Evolutionary conservation across 768 basidiomycete genomes (phyloP), one percentile per base, ranked within the genome.

Genomic region (Macrocybe gigantea): DNA sequence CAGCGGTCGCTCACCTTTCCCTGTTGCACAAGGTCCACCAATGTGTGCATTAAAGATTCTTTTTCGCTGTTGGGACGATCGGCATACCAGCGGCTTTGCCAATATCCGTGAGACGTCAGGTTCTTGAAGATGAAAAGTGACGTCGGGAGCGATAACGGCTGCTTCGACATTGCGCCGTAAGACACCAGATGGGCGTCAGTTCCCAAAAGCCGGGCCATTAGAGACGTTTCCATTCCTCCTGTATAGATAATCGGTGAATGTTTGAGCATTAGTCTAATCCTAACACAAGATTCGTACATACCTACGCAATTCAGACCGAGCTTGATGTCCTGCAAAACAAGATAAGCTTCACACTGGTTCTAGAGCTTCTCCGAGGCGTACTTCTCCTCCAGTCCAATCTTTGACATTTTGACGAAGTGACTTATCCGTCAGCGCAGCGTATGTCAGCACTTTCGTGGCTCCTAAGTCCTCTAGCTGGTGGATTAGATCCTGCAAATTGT

Each of bases 161-260:
- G 74, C 60, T 86, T 91, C 1, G 91, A 86, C 91, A 94, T 93
- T 5, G 87, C 90, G 30, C 92, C 92, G 47, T 93, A 94, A 0
- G 92, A 89, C 6, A 93, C 83, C 9, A 93, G 73, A 53, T 87
- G 85, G 2, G 84, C 80, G 53, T 85, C 68, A 38, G 71, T 65
- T 22, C 83, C 84, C 0, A 94, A 69, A 6, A 86, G 66, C 43
- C 80, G 74, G 1, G 78, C 72, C 88, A 93, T 89, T 6, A 70
- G 55, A 0, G 78, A 79, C 0, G 88, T 89, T 38, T 81, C 72
- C 43, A 74, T 73, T 0, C 92, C 90, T 30, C 88, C 65, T 66
- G 34, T 22, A 34, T 10, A 33, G 38, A 30, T 51, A 30, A 47
- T 32, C 30, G 48, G 36, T 33, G 29, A 22, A 14, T 33, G 9